Evolutionary conservation across 345 rosid species (phyloP), one percentile per base, ranked within the genome.

Genomic region (Gossypium thurberi): DNA sequence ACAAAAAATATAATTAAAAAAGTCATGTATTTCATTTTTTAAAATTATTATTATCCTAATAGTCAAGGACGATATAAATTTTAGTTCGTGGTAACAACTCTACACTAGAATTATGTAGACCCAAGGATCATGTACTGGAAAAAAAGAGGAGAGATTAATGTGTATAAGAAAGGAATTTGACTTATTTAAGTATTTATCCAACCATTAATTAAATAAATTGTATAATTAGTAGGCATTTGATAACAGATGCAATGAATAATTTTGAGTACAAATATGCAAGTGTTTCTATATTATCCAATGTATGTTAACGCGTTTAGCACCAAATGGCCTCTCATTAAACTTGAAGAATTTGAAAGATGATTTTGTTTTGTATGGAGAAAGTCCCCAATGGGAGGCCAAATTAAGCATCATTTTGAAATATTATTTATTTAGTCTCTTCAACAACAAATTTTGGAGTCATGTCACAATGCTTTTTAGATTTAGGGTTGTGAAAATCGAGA

Each of bases 321-420:
- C 44, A 17, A 50, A 69, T 33, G 37, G 37, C 55, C 46, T 33
- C 48, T 53, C 48, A 28, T 52, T n/a, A 4, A 4, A 1, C 43
- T 37, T 53, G 13, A 7, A 11, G 53, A 14, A 15, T 0, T 55
- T 14, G 6, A 48, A 17, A 28, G 51, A n/a, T 26, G 13, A 10
- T 37, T 66, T 73, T 68, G 72, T 59, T 65, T 50, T 67, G 11
- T 51, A 3, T 42, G 8, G 37, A 59, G 58, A 73, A 77, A 73
- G 73, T 42, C 40, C 43, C 47, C 65, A 33, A 44, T 44, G 15
- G 42, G 28, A 48, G 58, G 37, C 43, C 68, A 71, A 65, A 33
- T 3, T 28, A 3, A 28, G 2, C 26, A 46, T 47, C 53, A 1
- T 37, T 28, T 20, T 61, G 0, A 3, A 10, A 42, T 3, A 15